A percentile compares a stretch with the other conserved stretches of the same genome.
Conservation (phyloP, 129 eudicot species). For the Ambrosia trifida region DNA sequence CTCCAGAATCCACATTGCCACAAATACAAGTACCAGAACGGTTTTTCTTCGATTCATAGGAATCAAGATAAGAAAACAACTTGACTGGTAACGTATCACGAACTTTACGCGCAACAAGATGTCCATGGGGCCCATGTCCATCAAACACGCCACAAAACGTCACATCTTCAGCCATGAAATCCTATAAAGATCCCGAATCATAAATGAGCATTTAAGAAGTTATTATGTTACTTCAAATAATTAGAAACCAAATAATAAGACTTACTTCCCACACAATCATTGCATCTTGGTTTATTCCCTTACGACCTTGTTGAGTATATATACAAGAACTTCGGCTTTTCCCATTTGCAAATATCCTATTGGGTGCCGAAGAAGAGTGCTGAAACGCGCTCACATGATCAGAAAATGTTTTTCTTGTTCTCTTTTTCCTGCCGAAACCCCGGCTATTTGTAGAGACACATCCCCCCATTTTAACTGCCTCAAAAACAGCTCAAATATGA, state of each 20-base stretch:
- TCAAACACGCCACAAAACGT: constrained; percentile 94
- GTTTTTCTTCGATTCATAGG: constrained; percentile 56
- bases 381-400: constrained; percentile 59
- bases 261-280: constrained; percentile 99
- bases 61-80: constrained; percentile 63
- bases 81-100: constrained; percentile 85
- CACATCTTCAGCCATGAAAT: constrained; percentile 80
- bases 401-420: constrained; percentile 64
- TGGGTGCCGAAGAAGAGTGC: constrained; percentile 69
- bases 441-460: constrained; percentile 72
- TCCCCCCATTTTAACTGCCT: constrained; percentile 75
- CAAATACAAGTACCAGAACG: constrained; percentile 48
- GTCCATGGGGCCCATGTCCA: constrained; percentile 99
- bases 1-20: constrained; percentile 54
- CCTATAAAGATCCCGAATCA: constrained; percentile 44
- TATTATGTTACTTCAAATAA: neutral
- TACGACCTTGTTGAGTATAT: constrained; percentile 94
- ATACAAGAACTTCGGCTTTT: constrained; percentile 78
- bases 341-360: constrained; percentile 73
- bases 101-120: constrained; percentile 94
- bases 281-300: constrained; percentile 98
- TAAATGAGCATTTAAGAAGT: neutral
- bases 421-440: constrained; percentile 49
- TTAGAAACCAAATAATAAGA: neutral
- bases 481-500: constrained; percentile 28